Conservation (phyloP, 192 early-diverging fungal species). For the Allomyces macrogynus region DNA sequence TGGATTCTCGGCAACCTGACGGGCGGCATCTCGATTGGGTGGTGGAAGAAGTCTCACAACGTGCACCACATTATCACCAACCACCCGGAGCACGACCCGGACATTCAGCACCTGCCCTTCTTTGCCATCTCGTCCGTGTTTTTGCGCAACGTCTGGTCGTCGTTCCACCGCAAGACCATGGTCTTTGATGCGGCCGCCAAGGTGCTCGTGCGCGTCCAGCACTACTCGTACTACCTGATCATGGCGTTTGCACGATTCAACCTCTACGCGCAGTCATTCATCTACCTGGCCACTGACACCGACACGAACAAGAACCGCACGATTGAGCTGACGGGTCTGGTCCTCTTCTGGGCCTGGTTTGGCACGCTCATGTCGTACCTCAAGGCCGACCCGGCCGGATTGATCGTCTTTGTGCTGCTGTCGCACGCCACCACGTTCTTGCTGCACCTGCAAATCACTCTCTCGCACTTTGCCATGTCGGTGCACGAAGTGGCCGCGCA, state of each 20-base stretch:
- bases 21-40: conserved; percentile 77
- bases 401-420: conserved; percentile 45
- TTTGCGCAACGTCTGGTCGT: conserved; percentile 65
- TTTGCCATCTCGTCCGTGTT: conserved; percentile 66
- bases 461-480: conserved; percentile 91
- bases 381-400: conserved; percentile 33
- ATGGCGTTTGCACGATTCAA: conserved; percentile 85
- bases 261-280: conserved; percentile 56
- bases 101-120: conserved; percentile 95
- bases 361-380: conserved; percentile 40
- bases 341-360: conserved; percentile 65
- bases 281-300: conserved; percentile 34
- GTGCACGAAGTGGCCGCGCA: conserved; percentile 13
- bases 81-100: conserved; percentile 82
- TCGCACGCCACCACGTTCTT: conserved; percentile 66
- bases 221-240: conserved; percentile 67
- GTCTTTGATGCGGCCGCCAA: conserved; percentile 54
- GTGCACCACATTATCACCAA: conserved; percentile 95
- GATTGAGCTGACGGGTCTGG: conserved; percentile 54
- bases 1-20: conserved; percentile 57
- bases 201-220: conserved; percentile 61
- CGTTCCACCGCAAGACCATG: conserved; percentile 67
- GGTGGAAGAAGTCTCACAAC: conserved; percentile 97
- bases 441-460: conserved; percentile 88
- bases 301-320: conserved; percentile 21